Evolutionary conservation across 2,329 filamentous ascomycete genomes (phyloP).

Genomic region (Scleromitrula shiraiana): DNA sequence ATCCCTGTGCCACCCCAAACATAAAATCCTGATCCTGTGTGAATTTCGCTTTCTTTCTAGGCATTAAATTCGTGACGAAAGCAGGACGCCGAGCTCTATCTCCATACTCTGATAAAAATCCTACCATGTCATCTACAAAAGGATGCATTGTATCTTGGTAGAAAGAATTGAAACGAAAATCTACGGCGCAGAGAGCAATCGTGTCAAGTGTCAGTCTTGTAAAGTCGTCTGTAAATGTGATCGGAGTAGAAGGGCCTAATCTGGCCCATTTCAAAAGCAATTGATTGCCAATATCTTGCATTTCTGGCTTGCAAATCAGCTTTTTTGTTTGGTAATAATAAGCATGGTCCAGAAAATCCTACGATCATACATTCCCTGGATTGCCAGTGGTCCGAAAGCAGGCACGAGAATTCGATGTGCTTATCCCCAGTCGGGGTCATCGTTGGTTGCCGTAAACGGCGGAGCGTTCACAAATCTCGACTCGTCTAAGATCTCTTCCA

Average conservation of each 20-base stretch:
- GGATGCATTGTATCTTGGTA: conserved; percentile 62
- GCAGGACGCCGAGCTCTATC: conserved; percentile 40
- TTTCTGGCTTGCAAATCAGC: conserved; percentile 33
- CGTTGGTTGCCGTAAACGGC: conserved; percentile 13
- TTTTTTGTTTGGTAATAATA: not conserved
- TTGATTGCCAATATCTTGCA: conserved; percentile 59
- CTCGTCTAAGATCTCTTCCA: not conserved
- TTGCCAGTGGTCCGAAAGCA: conserved; percentile 59
- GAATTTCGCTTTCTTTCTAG: conserved; percentile 37
- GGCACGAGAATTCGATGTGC: conserved; percentile 59
- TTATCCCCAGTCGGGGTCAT: conserved; percentile 53
- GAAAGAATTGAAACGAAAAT: conserved; percentile 61
- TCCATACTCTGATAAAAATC: conserved; percentile 51
- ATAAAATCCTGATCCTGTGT: conserved; percentile 45
- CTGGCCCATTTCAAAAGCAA: conserved; percentile 60
- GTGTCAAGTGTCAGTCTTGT: conserved; percentile 66
- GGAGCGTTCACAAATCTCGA: conserved; percentile 1
- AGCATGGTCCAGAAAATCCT: not conserved
- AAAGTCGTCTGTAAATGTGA: conserved; percentile 57
- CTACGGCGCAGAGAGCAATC: conserved; percentile 50
- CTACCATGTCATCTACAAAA: conserved; percentile 59
- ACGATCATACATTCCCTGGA: conserved; percentile 54
- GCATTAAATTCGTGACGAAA: conserved; percentile 41
- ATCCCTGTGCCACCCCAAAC: conserved; percentile 45
- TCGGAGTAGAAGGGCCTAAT: conserved; percentile 45